Conservation (phyloP, 2,329 filamentous ascomycete genomes). For the Teratosphaeria viscida region DNA sequence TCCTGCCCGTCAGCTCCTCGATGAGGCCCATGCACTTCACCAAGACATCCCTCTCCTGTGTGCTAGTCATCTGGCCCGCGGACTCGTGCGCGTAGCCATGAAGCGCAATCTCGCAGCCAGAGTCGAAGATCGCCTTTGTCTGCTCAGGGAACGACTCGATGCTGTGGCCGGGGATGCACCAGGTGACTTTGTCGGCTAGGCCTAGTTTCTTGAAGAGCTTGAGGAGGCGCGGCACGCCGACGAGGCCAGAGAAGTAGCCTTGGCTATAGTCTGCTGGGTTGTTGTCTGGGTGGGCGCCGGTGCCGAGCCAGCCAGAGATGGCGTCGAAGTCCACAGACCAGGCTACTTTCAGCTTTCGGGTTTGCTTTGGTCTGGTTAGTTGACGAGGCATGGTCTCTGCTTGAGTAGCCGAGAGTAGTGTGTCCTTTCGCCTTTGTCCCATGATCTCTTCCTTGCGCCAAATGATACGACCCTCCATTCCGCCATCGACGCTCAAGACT, state of each 20-base stretch:
- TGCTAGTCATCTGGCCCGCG: conserved; percentile 34
- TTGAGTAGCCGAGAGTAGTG: neutral
- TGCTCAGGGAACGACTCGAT: conserved; percentile 47
- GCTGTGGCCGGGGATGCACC: conserved; percentile 51
- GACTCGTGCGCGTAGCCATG: conserved; percentile 43
- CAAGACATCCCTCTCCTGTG: conserved; percentile 42
- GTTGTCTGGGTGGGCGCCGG: conserved; percentile 43
- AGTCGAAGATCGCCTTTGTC: conserved; percentile 40
- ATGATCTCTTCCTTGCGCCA: conserved; percentile 37
- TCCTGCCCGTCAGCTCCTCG: conserved; percentile 34
- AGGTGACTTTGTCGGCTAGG: conserved; percentile 45
- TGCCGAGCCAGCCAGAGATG: conserved; percentile 47
- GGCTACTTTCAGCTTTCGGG: conserved; percentile 29
- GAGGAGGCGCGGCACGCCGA: conserved; percentile 47
- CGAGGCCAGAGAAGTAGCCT: conserved; percentile 46
- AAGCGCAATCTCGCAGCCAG: conserved; percentile 44
- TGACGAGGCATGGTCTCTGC: conserved; percentile 2
- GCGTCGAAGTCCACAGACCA: conserved; percentile 46
- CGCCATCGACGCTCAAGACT: conserved; percentile 41
- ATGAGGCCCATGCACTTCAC: conserved; percentile 38
- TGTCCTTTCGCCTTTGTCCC: conserved; percentile 3
- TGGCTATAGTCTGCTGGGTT: conserved; percentile 46
- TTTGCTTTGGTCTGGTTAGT: conserved; percentile 5
- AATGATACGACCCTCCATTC: conserved; percentile 40
- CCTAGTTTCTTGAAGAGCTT: conserved; percentile 43